Conservation (phyloP, 768 basidiomycete species). For the Leccinellum luteum region DNA sequence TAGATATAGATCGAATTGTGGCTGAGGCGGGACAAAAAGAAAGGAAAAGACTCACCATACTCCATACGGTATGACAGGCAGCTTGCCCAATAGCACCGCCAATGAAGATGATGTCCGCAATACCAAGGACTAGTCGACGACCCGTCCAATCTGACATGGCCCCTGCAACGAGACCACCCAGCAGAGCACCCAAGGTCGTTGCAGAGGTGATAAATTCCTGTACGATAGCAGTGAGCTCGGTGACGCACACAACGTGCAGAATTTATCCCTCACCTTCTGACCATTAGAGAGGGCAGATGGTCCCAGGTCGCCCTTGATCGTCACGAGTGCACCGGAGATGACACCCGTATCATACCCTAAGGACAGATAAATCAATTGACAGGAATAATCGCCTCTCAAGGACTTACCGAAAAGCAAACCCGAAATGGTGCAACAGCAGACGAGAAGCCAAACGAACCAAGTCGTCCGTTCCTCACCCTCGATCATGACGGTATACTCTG, state of each 20-base stretch:
- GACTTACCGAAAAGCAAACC: slow-evolving; percentile 70
- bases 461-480: slow-evolving; percentile 68
- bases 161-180: slow-evolving; percentile 64
- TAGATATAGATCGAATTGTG: slow-evolving; percentile 18
- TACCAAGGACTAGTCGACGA: slow-evolving; percentile 57
- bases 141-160: slow-evolving; percentile 62
- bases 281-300: slow-evolving; percentile 51
- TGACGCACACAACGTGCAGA: no score
- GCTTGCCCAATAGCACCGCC: slow-evolving; percentile 72
- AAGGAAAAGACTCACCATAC: slow-evolving; percentile 47
- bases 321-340: slow-evolving; percentile 77
- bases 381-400: neutral
- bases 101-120: slow-evolving; percentile 73
- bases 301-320: slow-evolving; percentile 66
- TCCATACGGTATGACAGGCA: slow-evolving; percentile 64
- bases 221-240: neutral
- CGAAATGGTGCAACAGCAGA: slow-evolving; percentile 70
- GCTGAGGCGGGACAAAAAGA: neutral
- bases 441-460: slow-evolving; percentile 77
- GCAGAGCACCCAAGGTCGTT: slow-evolving; percentile 72
- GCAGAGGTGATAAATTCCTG: slow-evolving; percentile 81
- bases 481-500: slow-evolving; percentile 55
- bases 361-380: neutral
- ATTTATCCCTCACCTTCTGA: slow-evolving; percentile 51
- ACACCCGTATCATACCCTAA: slow-evolving; percentile 80